Base-by-base conservation (phyloP, 2,329 filamentous ascomycete genomes). In the Kalaharituber pfeilii region DNA sequence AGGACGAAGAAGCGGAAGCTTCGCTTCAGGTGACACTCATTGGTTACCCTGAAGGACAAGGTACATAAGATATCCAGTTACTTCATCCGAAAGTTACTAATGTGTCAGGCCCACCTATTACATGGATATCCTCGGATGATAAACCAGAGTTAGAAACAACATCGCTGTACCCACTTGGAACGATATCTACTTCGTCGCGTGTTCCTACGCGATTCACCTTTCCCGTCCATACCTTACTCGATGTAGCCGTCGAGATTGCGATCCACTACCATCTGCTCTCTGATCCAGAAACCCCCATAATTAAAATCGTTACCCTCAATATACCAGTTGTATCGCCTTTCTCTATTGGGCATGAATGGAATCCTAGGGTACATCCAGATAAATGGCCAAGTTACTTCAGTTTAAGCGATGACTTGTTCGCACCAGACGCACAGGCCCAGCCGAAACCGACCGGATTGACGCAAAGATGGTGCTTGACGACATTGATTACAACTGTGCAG, bases 361-460 rank as follows among this genome's bases (percentile, higher is more conserved):
- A 81, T 11, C 87, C 91, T 9, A 77, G 83, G 8, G 72, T 94
- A 2, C 83, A 95, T 66, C 68, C 75, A 0, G 81, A 83, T 50
- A 73, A 79, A 2, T 98, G 91, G 89, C 88, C 91, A 1, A 87
- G 82, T 66, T 80, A 93, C 62, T 98, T 96, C 67, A 75, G 5
- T 52, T 54, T 25, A 67, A 73, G 22, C 67, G 68, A 54, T 22
- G 57, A 57, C 27, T 47, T 56, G 54, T 54, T 55, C 2, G 51
- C 55, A 15, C n/a, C 66, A 2, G 64, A 65, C 2, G 58, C 64
- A 20, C 60, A 62, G 27, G 53, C 58, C 3, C 55, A 64, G 25
- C 33, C 45, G 13, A 65, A 68, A 26, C 69, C 73, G 0, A 69
- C 72, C 55, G 89, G 89, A 0, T 72, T 96, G 13, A 73, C 77